phyloP scores from a whole-genome alignment of 2,329 filamentous ascomycete species.

The Zalaria sp. region DNA sequence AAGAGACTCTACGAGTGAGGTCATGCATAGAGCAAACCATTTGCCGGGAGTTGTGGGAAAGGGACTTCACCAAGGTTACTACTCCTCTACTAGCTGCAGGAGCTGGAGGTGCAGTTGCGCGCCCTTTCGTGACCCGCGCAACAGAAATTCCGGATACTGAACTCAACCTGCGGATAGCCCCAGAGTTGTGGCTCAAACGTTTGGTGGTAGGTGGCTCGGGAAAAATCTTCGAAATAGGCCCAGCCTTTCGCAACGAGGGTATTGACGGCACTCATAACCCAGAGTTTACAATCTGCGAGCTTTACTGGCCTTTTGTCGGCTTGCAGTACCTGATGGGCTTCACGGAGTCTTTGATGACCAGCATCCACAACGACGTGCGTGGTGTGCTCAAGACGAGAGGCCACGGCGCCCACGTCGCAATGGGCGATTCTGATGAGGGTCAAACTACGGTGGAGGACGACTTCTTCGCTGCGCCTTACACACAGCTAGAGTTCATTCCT shows the following conservation, averaged over 20 bases:
- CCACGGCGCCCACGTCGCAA: constrained; percentile 2
- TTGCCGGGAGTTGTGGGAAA: constrained; percentile 56
- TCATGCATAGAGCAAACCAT: constrained; percentile 61
- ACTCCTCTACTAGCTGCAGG: constrained; percentile 75
- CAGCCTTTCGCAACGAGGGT: constrained; percentile 80
- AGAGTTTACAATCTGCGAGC: constrained; percentile 95
- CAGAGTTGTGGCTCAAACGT: constrained; percentile 89
- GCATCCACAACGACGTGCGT: constrained; percentile 34
- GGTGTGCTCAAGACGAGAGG: constrained; percentile 10
- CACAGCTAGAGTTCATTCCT: constrained; percentile 69
- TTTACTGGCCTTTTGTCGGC: constrained; percentile 77
- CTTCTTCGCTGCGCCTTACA: constrained; percentile 42
- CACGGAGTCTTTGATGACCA: constrained; percentile 58
- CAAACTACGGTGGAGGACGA: not conserved
- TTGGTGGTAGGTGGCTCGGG: constrained; percentile 81
- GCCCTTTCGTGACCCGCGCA: constrained; percentile 69
- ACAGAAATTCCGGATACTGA: constrained; percentile 60
- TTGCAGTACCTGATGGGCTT: constrained; percentile 59
- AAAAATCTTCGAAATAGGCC: constrained; percentile 83
- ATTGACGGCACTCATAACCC: constrained; percentile 87
- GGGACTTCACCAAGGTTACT: constrained; percentile 71
- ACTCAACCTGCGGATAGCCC: constrained; percentile 74
- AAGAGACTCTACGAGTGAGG: constrained; percentile 59
- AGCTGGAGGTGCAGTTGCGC: constrained; percentile 76
- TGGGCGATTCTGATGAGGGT: constrained; percentile 18